Evolutionary conservation across 129 eudicot species (phyloP), one percentile per base, ranked within the genome.

Genomic region (Solidago caesia): DNA sequence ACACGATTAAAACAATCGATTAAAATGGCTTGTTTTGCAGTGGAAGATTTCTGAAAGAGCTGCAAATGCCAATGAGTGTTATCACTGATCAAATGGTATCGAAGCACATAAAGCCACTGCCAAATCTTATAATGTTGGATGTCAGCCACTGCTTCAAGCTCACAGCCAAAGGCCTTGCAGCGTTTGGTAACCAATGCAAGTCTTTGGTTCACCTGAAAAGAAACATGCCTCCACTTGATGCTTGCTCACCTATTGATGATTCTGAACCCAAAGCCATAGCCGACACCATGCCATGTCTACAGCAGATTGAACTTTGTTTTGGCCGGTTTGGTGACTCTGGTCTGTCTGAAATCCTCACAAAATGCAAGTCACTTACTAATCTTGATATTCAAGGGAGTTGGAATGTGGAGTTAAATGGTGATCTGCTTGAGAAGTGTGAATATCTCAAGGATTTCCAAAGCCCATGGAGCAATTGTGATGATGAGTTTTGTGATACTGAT

Each of bases 141-240:
- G 51, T 84, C 29, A 81, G 81, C 75, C 42, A 73, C 21, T 84
- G 88, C 74, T 41, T 62, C n/a, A 58, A 64, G 8, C 73, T 84
- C 63, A 77, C 88, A 74, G 39, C 14, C 64, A 69, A 81, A 69
- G 85, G 83, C 5, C 70, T 84, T 26, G 81, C 55, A 74, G 52
- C 83, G 25, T 84, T 84, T 25, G 88, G 85, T 63, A 77, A 16
- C 72, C 68, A 72, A 25, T 84, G 88, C 73, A 69, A 74, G 48
- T 84, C 76, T 21, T 60, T 81, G 56, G 11, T 70, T 26, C 72
- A 59, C 68, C 69, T 84, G 68, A 84, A 64, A 77, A 81, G 88
- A 67, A 77, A 77, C 82, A 84, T 80, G 88, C 80, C 82, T 10
- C 80, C 74, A 55, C 59, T 47, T 14, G 21, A 58, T 25, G 62